phyloP scores from a whole-genome alignment of 2,329 filamentous ascomycete genomes.

The Trichoderma brevicompactum region DNA sequence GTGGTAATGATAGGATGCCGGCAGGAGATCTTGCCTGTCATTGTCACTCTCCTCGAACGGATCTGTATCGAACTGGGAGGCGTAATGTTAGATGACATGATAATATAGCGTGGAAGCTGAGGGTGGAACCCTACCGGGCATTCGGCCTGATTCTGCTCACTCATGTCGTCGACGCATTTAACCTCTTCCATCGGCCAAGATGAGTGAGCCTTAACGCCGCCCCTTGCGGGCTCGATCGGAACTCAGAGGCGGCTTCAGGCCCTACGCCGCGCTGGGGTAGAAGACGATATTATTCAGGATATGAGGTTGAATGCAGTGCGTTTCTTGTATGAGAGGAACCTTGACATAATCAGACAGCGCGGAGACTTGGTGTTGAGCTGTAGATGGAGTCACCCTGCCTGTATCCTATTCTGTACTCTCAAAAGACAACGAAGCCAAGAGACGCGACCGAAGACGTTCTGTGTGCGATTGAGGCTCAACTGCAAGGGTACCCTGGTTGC shows the following conservation, averaged over 20 bases:
- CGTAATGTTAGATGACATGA: not conserved
- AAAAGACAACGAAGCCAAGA: not conserved
- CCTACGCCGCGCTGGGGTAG: not conserved
- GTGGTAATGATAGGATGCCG: slow-evolving; percentile 7
- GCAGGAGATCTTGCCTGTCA: not conserved
- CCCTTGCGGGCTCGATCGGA: not conserved
- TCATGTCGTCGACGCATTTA: not conserved
- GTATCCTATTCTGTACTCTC: not conserved
- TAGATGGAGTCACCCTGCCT: not conserved
- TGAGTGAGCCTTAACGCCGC: not conserved
- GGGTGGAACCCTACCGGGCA: slow-evolving; percentile 1
- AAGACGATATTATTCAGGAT: not conserved
- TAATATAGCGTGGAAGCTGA: not conserved
- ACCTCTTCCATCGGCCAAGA: not conserved
- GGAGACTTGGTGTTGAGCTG: not conserved
- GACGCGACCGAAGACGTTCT: not conserved
- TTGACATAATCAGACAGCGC: not conserved
- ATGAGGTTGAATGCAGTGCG: not conserved
- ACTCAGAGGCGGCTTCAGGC: not conserved
- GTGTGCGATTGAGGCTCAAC: not conserved
- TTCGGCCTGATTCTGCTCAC: not conserved
- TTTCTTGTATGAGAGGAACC: not conserved
- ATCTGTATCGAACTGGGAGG: not conserved
- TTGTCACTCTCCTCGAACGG: not conserved
- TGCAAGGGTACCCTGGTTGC: not conserved